Percentiles rank a stretch among this genome's conserved stretches.
Conservation (phyloP, 2,329 filamentous ascomycete genomes). For the Fusarium mundagurra region DNA sequence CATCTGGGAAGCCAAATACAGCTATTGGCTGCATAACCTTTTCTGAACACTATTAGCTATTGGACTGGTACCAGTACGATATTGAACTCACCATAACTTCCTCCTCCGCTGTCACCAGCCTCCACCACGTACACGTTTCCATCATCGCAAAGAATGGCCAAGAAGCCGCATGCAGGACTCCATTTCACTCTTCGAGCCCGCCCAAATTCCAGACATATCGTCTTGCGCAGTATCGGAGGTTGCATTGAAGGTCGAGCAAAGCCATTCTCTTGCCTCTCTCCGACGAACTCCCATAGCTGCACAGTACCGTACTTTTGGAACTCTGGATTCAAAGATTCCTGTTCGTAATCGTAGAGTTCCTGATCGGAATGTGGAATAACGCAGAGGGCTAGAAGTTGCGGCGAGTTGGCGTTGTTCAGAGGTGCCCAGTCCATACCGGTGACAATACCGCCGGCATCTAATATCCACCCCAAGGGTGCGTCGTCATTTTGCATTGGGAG, state of each 20-base stretch:
- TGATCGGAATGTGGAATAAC: constrained; percentile 63
- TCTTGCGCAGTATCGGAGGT: constrained; percentile 53
- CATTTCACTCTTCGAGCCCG: constrained; percentile 62
- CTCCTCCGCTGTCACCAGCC: constrained; percentile 46
- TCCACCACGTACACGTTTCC: constrained; percentile 61
- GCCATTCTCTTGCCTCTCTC: constrained; percentile 44
- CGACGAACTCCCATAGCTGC: constrained; percentile 62
- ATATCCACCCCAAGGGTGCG: constrained; percentile 58
- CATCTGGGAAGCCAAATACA: constrained; percentile 55
- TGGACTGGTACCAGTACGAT: background rate
- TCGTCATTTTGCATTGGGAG: constrained; percentile 43
- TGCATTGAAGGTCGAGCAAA: constrained; percentile 48
- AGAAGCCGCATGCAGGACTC: constrained; percentile 59
- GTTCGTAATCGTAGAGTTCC: constrained; percentile 52
- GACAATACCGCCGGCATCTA: constrained; percentile 65
- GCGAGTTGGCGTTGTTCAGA: constrained; percentile 43
- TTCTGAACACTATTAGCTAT: constrained; percentile 50
- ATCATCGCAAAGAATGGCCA: constrained; percentile 62
- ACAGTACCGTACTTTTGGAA: constrained; percentile 58
- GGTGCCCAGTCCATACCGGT: constrained; percentile 64
- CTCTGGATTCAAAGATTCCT: constrained; percentile 49
- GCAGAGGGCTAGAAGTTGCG: constrained; percentile 63
- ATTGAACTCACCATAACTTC: constrained; percentile 52
- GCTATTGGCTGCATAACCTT: constrained; percentile 57
- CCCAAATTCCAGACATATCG: constrained; percentile 62